Conservation (phyloP, 2,329 filamentous ascomycete species). For the Domatiomyces catenatus region DNA sequence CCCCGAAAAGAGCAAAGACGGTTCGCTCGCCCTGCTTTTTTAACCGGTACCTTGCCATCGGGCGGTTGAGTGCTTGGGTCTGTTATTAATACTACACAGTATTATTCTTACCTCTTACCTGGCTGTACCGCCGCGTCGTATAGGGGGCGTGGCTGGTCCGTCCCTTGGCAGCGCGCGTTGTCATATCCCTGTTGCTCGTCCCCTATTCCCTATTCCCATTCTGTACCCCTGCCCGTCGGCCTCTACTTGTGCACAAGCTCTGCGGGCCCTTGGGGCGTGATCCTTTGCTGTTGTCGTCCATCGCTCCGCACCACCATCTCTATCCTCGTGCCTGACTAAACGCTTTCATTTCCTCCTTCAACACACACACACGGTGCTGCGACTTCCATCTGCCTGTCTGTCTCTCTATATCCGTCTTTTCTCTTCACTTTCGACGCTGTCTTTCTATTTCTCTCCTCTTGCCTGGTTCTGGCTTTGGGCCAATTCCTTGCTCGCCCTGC, state of each 20-base stretch:
- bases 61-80: background rate
- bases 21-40: background rate
- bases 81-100: background rate
- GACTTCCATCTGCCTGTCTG: background rate
- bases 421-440: no score
- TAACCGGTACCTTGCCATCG: background rate
- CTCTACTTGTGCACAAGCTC: background rate
- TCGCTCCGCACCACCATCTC: background rate
- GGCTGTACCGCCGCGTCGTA: background rate
- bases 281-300: background rate
- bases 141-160: background rate
- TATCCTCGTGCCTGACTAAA: background rate
- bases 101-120: no score
- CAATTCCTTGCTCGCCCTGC: background rate
- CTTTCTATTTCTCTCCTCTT: background rate
- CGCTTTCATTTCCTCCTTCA: background rate
- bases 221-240: background rate
- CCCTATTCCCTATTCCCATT: background rate
- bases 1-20: background rate
- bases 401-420: background rate
- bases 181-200: background rate
- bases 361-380: no score
- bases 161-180: background rate
- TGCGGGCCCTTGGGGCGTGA: background rate
- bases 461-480: background rate